Evolutionary conservation across 257 asterid species (phyloP).

Genomic region (Voacanga thouarsii): DNA sequence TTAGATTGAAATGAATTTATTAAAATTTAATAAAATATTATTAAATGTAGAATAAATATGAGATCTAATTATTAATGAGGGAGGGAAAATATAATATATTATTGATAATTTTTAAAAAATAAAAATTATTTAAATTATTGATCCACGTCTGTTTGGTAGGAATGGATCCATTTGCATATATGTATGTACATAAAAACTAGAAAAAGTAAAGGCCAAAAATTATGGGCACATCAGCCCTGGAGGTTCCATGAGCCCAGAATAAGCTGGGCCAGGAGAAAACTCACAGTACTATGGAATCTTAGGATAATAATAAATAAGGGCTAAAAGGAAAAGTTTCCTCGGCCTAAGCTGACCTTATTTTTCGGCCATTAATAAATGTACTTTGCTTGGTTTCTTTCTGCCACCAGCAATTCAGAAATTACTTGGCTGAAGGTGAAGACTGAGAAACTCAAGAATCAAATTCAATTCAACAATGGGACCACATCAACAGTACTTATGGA

Average conservation of each 20-base stretch:
- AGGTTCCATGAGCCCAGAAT: background rate
- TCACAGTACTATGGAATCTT: background rate
- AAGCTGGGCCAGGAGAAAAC: background rate
- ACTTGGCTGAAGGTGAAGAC: background rate
- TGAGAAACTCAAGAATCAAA: background rate
- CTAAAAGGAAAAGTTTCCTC: background rate
- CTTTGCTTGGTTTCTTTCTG: background rate
- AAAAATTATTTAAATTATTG: too few species aligned
- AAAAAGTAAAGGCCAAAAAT: too few species aligned
- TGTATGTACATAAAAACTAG: too few species aligned
- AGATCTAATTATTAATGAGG: too few species aligned
- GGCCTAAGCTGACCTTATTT: background rate
- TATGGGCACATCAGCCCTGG: too few species aligned
- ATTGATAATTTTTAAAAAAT: too few species aligned
- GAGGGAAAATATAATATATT: too few species aligned
- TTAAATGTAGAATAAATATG: too few species aligned
- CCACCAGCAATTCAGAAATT: background rate
- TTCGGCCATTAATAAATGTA: background rate
- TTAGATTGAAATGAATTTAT: too few species aligned
- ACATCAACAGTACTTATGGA: background rate
- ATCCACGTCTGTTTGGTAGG: too few species aligned
- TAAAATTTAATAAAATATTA: too few species aligned
- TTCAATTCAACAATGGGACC: conserved; percentile 5
- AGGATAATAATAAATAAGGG: background rate
- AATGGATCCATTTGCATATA: too few species aligned